Evolutionary conservation across 192 early-diverging fungal genomes (phyloP), one percentile per base, ranked within the genome.

Genomic region (Coemansia sp.): DNA sequence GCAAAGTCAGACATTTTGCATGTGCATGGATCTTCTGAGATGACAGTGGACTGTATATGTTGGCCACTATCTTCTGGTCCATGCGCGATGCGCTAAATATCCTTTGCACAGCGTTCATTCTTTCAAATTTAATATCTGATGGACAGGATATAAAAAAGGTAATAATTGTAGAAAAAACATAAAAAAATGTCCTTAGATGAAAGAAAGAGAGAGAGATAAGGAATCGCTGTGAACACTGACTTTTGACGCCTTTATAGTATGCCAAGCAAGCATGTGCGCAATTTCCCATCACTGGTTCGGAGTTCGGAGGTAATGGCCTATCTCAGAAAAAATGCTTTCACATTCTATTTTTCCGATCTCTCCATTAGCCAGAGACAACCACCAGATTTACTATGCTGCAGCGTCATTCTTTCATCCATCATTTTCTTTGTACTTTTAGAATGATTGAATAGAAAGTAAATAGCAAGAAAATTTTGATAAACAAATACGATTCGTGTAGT

Each of bases 41-140:
- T 26, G 49, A 23, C 12, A 26, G 63, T 25, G 24, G 38, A 9
- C 34, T 64, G 70, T 79, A 79, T 7, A 79, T 58, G 57, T 79
- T 79, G 27, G 67, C 71, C 8, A 52, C 70, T n/a, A 79, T 63
- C 47, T 51, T 52, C 44, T 73, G 76, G 23, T 67, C 76, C 7
- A 56, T 56, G 14, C 76, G 76, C 19, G 76, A 66, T 2, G 41
- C 64, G 16, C 60, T 38, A 23, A 70, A 73, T 18, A 79, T 28
- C n/a, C 34, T 54, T 22, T 52, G 58, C 9, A 44, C 62, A 9
- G 58, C 64, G 8, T 78, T 52, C 76, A 78, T 78, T 22, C n/a
- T 47, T 25, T 59, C 22, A 18, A 38, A 38, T 3, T 3, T 12
- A 27, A 44, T 44, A 41, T 25, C 27, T 44, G 27, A 30, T 23